A percentile compares a stretch with the other conserved stretches of the same genome.
phyloP scores from a whole-genome alignment of 2,329 filamentous ascomycete species.

The Decorospora gaudefroyi region DNA sequence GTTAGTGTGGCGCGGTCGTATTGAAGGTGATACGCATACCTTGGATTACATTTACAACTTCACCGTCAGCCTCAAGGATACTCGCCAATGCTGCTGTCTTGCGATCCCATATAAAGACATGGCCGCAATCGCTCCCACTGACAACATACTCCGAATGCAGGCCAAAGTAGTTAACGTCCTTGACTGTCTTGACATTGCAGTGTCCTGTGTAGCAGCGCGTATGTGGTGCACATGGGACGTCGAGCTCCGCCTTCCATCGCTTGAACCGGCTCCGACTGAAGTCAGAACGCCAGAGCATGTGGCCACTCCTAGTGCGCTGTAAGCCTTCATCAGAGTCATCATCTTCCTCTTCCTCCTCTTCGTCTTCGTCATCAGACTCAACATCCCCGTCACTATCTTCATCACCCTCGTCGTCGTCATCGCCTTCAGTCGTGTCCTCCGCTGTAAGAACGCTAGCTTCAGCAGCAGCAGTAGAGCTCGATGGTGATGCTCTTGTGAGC shows the following conservation, averaged over 20 bases:
- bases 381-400: conserved; percentile 41
- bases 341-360: conserved; percentile 36
- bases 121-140: conserved; percentile 67
- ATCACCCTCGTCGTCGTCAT: conserved; percentile 29
- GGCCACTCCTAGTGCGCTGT: conserved; percentile 43
- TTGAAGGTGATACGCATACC: conserved; percentile 44
- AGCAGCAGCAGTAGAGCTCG: conserved; percentile 8
- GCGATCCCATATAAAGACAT: conserved; percentile 71
- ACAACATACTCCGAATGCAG: conserved; percentile 70
- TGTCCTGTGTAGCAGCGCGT: conserved; percentile 65
- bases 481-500: conserved; percentile 24
- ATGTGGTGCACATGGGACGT: conserved; percentile 61
- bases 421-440: conserved; percentile 1
- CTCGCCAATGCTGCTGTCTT: conserved; percentile 65
- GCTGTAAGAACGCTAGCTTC: too few relatives aligned
- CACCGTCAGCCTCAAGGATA: conserved; percentile 67
- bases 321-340: conserved; percentile 41
- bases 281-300: conserved; percentile 55
- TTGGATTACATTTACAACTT: conserved; percentile 72
- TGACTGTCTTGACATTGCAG: conserved; percentile 69
- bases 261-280: conserved; percentile 52
- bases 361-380: conserved; percentile 20
- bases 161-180: conserved; percentile 71
- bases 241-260: conserved; percentile 58
- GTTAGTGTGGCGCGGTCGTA: conserved; percentile 14